Evolutionary conservation across 805 yeast species (phyloP), one percentile per base, ranked within the genome.

Genomic region (Ogataea haglerorum): DNA sequence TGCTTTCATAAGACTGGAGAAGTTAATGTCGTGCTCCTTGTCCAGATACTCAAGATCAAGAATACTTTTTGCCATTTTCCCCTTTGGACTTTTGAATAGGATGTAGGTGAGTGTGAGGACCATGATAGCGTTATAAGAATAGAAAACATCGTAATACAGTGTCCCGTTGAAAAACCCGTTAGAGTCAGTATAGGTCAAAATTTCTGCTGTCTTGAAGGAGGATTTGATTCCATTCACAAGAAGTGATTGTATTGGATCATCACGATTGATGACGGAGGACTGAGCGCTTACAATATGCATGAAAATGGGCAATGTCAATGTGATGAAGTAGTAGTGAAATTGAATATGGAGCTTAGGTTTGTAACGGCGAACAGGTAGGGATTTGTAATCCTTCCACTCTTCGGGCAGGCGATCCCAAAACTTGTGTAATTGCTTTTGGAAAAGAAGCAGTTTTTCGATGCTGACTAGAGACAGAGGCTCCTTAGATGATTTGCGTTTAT

Each of bases 81-180:
- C 52, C 24, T 44, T 46, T 14, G 61, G 48, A 3, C 53, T 49
- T 22, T 56, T 57, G 40, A 64, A 55, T 14, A 62, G 54, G 28
- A 72, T 63, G 40, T 65, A 67, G n/a, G 71, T 62, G 33, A 70
- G 47, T 2, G 72, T 64, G 18, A 71, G 51, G 0, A 65, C 65
- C 64, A 72, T 60, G 1, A 65, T 63, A 1, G 74, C 67, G 43
- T 65, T 64, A 46, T 72, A 72, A 5, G 68, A 70, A 49, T 64
- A 62, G 49, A 69, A 69, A 27, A 70, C 65, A 45, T 72, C 78
- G 26, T 61, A 59, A 25, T 69, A 67, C n/a, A 69, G 33, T 1
- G 73, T 68, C n/a, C 76, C 76, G 49, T 65, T 67, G 49, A 68
- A 60, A 37, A 67, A 58, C 4, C 69, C 72, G 37, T 64, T 63